Evolutionary conservation across 139 green algal genomes (phyloP), one percentile per base, ranked within the genome.

Genomic region (Chlamydomonas incerta): DNA sequence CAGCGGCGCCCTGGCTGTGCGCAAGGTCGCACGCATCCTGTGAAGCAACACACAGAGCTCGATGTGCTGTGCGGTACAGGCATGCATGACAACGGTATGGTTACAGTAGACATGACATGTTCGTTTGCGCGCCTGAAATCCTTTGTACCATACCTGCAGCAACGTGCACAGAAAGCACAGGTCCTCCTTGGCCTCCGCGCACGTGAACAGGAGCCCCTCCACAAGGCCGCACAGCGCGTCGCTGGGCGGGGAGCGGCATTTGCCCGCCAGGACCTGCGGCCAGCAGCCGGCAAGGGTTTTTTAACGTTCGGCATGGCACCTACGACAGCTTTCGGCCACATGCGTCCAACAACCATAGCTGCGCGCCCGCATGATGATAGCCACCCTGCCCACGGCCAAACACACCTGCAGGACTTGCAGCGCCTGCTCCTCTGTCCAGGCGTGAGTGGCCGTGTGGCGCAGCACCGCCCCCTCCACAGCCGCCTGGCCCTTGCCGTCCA

Each of bases 181-280:
- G 55, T 86, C 52, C 23, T 67, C 17, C 35, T 57, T 26, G 13
- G 34, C 80, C 26, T 74, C 80, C 23, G 18, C 24, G 57, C 67
- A 63, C 10, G 34, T 55, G 34, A 86, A 55, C 68, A 86, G 52
- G 34, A 86, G 28, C 26, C 68, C 68, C 29, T 80, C 68, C 35
- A 37, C 34, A 34, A 66, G 11, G 24, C 0, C 26, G 68, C 80
- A 86, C 68, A 86, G 31, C 47, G 55, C 20, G 24, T 67, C 79
- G 37, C 79, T 50, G 23, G 66, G 66, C 23, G 79, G 79, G 1
- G 17, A 29, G 31, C 3, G 29, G 66, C 66, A 69, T 31, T 68
- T 76, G 66, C 79, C 79, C 8, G 46, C n/a, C n/a, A 85, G 79
- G 10, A 66, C 79, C 79, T 85, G 31, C 11, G 74, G 35, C n/a